Base-by-base conservation (phyloP, 257 asterid species). In the Solanum chmielewskii region DNA sequence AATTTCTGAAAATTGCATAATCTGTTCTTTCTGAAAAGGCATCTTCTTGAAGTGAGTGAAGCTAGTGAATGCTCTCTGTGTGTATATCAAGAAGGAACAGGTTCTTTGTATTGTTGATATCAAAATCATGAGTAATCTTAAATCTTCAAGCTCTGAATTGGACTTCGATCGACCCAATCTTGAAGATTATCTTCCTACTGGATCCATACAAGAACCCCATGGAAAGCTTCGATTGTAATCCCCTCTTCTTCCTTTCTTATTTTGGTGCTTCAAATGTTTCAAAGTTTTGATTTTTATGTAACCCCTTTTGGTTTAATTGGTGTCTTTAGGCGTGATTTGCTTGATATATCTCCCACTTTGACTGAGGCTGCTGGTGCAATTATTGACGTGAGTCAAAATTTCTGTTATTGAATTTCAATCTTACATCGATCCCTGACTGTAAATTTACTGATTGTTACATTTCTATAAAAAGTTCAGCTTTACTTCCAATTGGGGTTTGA, bases 291-390 rank as follows among this genome's bases (percentile, higher is more conserved):
- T 70, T 83, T 59, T 2, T 25, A 56, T 8, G 14, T 3, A 31
- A 39, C 18, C 39, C 42, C 9, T n/a, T 59, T 73, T 27, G 44
- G 27, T 31, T 81, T 85, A 76, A n/a, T 29, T 37, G 25, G 25
- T 83, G 39, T 78, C 84, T 59, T 68, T 90, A 97, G 99, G 92
- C 95, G 94, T 42, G 99, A 96, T 92, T 94, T 97, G 92, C 93
- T 97, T 25, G 99, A 97, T 86, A 93, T 97, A 83, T 97, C 99
- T 76, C 99, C 99, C 1, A 93, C 99, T 20, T 93, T 97, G 3
- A 96, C 98, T 16, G 99, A 97, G 90, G 99, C 99, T 4, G 98
- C 99, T 62, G 99, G 99, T 87, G 99, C 99, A 86, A 95, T 96
- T 89, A 93, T 97, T 62, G 99, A 97, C 89, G 99, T 96, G 87